These are phyloP conservation scores for Chlorencoelia australis DNA, from an alignment of 2,329 filamentous ascomycete genomes.

Conservation along the genomic window DNA sequence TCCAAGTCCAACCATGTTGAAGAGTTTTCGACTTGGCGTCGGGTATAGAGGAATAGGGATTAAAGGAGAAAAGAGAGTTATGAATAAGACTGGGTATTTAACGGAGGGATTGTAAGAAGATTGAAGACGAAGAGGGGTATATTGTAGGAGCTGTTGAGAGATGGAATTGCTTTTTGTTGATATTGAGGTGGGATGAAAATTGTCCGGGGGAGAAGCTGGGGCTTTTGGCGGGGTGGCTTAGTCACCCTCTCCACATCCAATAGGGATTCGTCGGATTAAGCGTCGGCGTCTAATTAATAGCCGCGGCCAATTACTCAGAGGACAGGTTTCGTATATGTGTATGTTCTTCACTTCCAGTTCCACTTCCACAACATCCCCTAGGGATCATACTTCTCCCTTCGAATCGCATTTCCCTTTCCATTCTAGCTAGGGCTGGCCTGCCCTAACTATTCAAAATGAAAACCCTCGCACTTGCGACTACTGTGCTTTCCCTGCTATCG, in stretches of 20 bases:
- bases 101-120: neutral
- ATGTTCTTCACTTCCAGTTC: constrained; percentile 7
- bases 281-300: neutral
- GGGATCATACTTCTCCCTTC: constrained; percentile 1
- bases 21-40: constrained; percentile 7
- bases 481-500: constrained; percentile 43
- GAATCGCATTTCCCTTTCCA: no score
- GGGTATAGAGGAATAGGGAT: neutral
- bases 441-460: constrained; percentile 22
- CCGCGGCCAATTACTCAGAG: no score
- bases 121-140: no score
- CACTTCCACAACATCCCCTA: neutral
- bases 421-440: neutral
- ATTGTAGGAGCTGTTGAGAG: no score
- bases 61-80: neutral
- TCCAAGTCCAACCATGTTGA: constrained; percentile 51
- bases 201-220: no score
- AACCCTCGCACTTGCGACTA: constrained; percentile 39
- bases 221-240: no score
- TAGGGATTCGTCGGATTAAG: no score
- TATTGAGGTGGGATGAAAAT: no score
- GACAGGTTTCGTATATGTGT: no score
- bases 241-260: no score
- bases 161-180: no score
- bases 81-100: neutral